phyloP scores from a whole-genome alignment of 2,329 filamentous ascomycete genomes.

The Onygenales sp. region DNA sequence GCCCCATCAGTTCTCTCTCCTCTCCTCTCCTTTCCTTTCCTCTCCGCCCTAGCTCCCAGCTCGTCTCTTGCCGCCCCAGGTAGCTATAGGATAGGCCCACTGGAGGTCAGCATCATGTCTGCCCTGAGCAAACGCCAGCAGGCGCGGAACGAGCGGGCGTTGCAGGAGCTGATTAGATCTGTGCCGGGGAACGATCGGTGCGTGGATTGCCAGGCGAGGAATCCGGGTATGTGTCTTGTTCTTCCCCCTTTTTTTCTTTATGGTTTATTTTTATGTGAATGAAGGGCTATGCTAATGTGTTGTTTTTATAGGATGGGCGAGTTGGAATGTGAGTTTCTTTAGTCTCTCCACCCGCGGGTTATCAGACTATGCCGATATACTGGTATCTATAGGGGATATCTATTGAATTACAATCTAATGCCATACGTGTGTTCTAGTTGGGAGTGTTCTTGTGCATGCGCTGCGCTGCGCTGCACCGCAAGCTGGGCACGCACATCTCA shows the following conservation, averaged over 20 bases:
- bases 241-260: neutral
- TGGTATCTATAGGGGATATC: conserved; percentile 10
- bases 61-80: conserved; percentile 3
- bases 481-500: conserved; percentile 92
- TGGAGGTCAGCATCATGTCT: conserved; percentile 49
- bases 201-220: conserved; percentile 84
- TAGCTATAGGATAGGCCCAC: neutral
- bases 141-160: conserved; percentile 84
- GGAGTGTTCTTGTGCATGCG: conserved; percentile 97
- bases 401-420: conserved; percentile 3
- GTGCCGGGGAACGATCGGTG: conserved; percentile 86
- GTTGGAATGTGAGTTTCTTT: conserved; percentile 70
- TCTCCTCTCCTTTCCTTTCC: too few relatives aligned
- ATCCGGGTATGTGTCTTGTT: conserved; percentile 60
- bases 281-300: conserved; percentile 18
- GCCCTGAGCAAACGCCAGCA: conserved; percentile 91
- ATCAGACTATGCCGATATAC: too few relatives aligned
- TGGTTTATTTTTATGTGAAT: neutral
- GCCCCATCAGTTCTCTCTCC: too few relatives aligned
- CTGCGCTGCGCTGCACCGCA: conserved; percentile 89
- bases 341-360: too few relatives aligned
- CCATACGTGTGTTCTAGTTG: conserved; percentile 46
- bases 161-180: conserved; percentile 79
- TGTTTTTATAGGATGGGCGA: conserved; percentile 66
- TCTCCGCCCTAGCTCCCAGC: neutral